A percentile compares a stretch with the other conserved stretches of the same genome.
Evolutionary conservation across 768 basidiomycete genomes (phyloP).

Genomic region (Leccinum boreale): DNA sequence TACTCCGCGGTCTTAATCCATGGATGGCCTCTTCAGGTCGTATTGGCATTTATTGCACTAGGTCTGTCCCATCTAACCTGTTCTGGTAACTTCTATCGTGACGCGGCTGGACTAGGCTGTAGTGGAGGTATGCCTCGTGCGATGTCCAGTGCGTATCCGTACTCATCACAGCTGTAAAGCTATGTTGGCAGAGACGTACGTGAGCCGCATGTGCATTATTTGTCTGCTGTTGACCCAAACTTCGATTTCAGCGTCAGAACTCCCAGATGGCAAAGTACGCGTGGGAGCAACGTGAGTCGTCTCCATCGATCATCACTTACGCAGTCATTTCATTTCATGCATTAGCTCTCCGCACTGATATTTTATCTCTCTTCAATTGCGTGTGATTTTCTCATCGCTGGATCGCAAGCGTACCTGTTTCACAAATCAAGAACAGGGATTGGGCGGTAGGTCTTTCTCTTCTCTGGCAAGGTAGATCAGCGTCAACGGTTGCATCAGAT

Average conservation of each 20-base stretch:
- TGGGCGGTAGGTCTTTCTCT: constrained; percentile 21
- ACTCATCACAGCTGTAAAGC: constrained; percentile 16
- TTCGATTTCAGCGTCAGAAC: constrained; percentile 19
- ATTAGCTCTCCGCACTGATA: constrained; percentile 29
- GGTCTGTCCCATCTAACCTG: constrained; percentile 11
- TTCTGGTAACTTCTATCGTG: neutral
- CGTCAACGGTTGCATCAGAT: constrained; percentile 10
- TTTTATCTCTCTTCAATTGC: constrained; percentile 34
- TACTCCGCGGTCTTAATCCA: neutral
- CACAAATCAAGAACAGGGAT: constrained; percentile 29
- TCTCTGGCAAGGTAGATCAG: neutral
- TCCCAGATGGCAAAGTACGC: constrained; percentile 33
- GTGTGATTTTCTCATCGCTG: constrained; percentile 34
- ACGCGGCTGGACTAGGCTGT: constrained; percentile 16
- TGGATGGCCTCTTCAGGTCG: constrained; percentile 12
- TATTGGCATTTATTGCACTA: constrained; percentile 28
- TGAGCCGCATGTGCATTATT: neutral
- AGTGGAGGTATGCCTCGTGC: constrained; percentile 24
- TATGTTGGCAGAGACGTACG: constrained; percentile 33
- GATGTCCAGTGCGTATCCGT: neutral
- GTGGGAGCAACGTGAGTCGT: constrained; percentile 29
- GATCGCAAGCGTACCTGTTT: constrained; percentile 33
- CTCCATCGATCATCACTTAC: neutral
- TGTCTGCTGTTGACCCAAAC: neutral
- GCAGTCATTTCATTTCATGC: neutral